A percentile compares a stretch with the other conserved stretches of the same genome.
Evolutionary conservation across 192 early-diverging fungal genomes (phyloP).

Genomic region (Dissophora ornata): DNA sequence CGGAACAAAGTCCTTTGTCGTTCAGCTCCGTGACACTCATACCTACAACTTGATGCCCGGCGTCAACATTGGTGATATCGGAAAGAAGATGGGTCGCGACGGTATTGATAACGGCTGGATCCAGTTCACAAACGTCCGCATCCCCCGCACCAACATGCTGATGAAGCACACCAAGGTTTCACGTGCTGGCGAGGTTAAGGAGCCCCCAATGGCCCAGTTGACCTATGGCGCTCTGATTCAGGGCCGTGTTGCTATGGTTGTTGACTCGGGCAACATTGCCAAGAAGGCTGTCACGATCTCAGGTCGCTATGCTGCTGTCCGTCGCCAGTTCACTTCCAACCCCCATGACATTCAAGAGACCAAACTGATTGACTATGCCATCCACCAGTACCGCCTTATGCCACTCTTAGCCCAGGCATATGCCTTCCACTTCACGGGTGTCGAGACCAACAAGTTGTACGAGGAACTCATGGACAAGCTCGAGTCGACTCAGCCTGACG

Average conservation of each 20-base stretch:
- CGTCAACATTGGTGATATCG: constrained; percentile 90
- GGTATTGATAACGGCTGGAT: constrained; percentile 94
- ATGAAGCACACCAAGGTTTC: constrained; percentile 92
- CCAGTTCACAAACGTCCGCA: constrained; percentile 90
- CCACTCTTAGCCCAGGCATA: constrained; percentile 90
- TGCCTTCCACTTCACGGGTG: constrained; percentile 91
- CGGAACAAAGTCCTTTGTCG: constrained; percentile 89
- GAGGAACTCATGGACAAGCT: constrained; percentile 78
- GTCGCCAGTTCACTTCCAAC: constrained; percentile 84
- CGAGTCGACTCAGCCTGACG: constrained; percentile 69
- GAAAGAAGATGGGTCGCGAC: constrained; percentile 92
- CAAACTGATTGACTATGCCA: constrained; percentile 90
- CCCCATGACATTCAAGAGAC: constrained; percentile 74
- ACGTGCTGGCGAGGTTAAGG: constrained; percentile 78
- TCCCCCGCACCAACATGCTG: constrained; percentile 89
- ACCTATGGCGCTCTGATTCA: constrained; percentile 88
- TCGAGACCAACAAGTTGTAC: constrained; percentile 84
- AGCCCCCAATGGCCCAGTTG: constrained; percentile 83
- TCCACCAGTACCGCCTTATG: constrained; percentile 92
- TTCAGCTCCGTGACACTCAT: constrained; percentile 84
- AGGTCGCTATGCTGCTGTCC: constrained; percentile 89
- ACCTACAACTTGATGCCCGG: constrained; percentile 83
- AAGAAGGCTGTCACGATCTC: constrained; percentile 94
- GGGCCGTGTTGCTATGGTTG: constrained; percentile 82
- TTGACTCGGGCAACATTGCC: constrained; percentile 83